Evolutionary conservation across 1,139 yeast genomes (phyloP).

Genomic region (Debaryomycetaceae sp.): DNA sequence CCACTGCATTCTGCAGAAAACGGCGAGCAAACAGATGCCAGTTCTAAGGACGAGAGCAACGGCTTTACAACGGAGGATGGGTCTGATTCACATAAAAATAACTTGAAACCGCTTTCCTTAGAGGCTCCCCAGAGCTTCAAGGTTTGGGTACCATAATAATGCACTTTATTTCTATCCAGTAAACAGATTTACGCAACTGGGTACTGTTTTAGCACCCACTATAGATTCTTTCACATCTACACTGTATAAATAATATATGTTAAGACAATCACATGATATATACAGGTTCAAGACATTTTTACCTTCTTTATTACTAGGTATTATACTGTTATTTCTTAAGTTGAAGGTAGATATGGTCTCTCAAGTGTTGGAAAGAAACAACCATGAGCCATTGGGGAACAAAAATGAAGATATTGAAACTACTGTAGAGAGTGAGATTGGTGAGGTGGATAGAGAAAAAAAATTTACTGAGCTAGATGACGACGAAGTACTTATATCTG

Average conservation of each 20-base stretch:
- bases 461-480: neutral
- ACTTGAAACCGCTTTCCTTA: conserved; percentile 67
- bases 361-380: neutral
- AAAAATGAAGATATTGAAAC: neutral
- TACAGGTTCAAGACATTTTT: neutral
- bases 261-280: neutral
- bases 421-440: neutral
- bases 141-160: conserved; percentile 66
- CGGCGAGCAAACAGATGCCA: conserved; percentile 2
- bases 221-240: neutral
- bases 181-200: neutral
- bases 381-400: neutral
- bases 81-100: conserved; percentile 20
- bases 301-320: too few species aligned
- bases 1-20: conserved; percentile 16
- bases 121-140: conserved; percentile 84
- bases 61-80: conserved; percentile 11
- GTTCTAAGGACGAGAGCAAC: conserved; percentile 10
- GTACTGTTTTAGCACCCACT: neutral
- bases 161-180: neutral
- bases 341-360: neutral
- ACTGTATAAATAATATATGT: conserved; percentile 1
- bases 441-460: neutral
- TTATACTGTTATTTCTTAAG: too few species aligned
- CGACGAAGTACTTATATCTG: neutral